Percentiles rank a stretch among this genome's conserved stretches.
These are phyloP conservation scores for Chlorella sorokiniana DNA, from an alignment of 139 green algal species.

Conservation along the genomic window DNA sequence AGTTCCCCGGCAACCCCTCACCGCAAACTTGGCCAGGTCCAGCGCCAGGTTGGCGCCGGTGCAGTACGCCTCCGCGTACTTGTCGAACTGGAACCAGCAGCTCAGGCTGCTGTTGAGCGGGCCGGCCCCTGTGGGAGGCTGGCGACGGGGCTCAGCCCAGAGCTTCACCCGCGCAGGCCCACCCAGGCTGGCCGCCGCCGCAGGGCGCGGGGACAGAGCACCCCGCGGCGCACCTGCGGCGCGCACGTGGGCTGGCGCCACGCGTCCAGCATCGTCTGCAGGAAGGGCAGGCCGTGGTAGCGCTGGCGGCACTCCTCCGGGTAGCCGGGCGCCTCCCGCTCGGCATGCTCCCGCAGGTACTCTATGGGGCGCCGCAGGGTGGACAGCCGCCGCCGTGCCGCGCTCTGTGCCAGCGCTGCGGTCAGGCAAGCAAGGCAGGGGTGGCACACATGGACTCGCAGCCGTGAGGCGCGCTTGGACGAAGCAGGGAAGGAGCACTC, in stretches of 20 bases:
- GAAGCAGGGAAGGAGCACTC: too few relatives aligned
- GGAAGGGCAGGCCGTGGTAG: background rate
- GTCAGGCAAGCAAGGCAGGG: too few relatives aligned
- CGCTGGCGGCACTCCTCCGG: background rate
- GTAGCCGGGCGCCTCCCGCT: background rate
- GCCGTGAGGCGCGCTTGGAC: background rate
- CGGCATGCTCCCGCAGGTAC: background rate
- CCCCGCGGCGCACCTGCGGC: background rate
- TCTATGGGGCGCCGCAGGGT: background rate
- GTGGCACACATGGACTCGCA: too few relatives aligned
- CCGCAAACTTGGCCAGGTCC: background rate
- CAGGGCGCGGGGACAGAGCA: background rate
- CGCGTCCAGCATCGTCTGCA: background rate
- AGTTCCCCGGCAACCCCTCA: background rate
- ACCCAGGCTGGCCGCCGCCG: background rate
- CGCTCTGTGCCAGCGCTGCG: background rate
- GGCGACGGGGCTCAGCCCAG: background rate
- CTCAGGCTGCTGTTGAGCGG: background rate
- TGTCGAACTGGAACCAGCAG: background rate
- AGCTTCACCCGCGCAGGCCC: background rate
- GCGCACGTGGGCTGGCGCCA: background rate
- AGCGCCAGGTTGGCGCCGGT: slow-evolving; percentile 7
- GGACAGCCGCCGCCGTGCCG: background rate
- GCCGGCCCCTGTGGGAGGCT: background rate
- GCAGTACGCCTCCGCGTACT: slow-evolving; percentile 4